Evolutionary conservation across 805 yeast species (phyloP), one percentile per base, ranked within the genome.

Genomic region (Metschnikowia cubensis): DNA sequence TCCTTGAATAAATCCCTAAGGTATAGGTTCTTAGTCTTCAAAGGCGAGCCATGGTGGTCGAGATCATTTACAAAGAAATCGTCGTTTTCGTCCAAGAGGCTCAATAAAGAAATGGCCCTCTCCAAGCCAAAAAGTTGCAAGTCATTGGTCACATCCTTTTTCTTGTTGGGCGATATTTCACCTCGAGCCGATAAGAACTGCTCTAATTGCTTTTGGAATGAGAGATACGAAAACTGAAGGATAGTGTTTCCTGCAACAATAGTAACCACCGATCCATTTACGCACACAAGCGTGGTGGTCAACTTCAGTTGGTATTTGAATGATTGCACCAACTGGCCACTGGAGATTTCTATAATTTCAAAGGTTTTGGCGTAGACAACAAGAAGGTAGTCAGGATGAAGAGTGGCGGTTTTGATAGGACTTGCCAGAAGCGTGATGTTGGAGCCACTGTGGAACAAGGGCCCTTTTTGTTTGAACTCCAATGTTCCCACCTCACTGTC

Each of bases 261-360:
- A 34, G 55, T 22, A 10, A 51, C 45, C 25, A 49, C 44, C 13
- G 50, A 48, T 0, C 46, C 48, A 18, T 55, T 59, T 2, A 51
- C 36, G 22, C 59, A 43, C 3, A 60, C 54, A 17, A 47, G 50
- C n/a, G 69, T 52, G 32, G 59, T 53, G 36, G 50, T 57, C n/a
- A 67, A 55, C 33, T 58, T 66, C 17, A 72, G 55, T 44, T 61
- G 67, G 50, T 70, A 75, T 22, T 58, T 47, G 50, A 70, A 64
- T 21, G 58, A 59, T 44, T 73, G 78, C 6, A 73, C 61, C 5
- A 63, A 20, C 42, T 65, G 68, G 1, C 78, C 78, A 15, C 57
- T 66, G 11, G 59, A 60, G 15, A 64, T 53, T 36, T 73, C 75
- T 6, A 71, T 46, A 2, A 73, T 55, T 45, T 73, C 76, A 13